Conservation (phyloP, 352 stramenopile genomes). For the Halophytophthora batemanensis region DNA sequence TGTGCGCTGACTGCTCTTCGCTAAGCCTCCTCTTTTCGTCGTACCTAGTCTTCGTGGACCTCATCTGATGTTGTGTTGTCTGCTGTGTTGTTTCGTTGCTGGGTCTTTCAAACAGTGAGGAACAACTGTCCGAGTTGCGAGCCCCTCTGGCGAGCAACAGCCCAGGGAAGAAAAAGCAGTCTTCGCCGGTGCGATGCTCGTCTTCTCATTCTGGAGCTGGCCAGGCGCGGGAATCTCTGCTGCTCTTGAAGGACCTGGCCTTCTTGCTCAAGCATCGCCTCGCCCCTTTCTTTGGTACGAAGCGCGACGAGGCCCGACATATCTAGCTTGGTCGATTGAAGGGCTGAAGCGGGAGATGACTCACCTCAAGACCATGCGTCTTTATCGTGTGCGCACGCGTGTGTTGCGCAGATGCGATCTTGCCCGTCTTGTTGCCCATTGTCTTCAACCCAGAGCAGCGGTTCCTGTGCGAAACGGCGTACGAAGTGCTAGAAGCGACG, state of each 20-base stretch:
- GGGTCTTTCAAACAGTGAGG: constrained; percentile 13
- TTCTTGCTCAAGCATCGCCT: constrained; percentile 53
- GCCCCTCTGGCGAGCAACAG: constrained; percentile 17
- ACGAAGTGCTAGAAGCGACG: constrained; percentile 55
- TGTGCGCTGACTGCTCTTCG: constrained; percentile 26
- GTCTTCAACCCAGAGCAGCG: constrained; percentile 54
- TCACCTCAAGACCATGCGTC: neutral
- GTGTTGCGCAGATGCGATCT: constrained; percentile 33
- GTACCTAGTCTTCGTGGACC: neutral
- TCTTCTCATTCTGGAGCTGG: constrained; percentile 5
- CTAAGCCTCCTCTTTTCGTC: neutral
- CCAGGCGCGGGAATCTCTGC: constrained; percentile 32
- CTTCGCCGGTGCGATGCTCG: constrained; percentile 3
- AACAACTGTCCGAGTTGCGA: constrained; percentile 23
- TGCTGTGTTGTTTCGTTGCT: neutral
- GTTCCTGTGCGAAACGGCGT: constrained; percentile 56
- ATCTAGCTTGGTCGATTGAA: neutral
- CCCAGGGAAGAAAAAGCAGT: constrained; percentile 5
- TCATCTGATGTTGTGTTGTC: neutral
- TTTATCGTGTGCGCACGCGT: neutral
- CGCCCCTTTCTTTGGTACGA: constrained; percentile 43
- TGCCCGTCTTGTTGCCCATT: constrained; percentile 35
- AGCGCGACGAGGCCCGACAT: neutral
- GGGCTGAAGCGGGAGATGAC: neutral
- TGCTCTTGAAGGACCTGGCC: constrained; percentile 55